These are phyloP conservation scores for Euryodendron excelsum DNA, from an alignment of 148 eudicot species.

Conservation along the genomic window DNA sequence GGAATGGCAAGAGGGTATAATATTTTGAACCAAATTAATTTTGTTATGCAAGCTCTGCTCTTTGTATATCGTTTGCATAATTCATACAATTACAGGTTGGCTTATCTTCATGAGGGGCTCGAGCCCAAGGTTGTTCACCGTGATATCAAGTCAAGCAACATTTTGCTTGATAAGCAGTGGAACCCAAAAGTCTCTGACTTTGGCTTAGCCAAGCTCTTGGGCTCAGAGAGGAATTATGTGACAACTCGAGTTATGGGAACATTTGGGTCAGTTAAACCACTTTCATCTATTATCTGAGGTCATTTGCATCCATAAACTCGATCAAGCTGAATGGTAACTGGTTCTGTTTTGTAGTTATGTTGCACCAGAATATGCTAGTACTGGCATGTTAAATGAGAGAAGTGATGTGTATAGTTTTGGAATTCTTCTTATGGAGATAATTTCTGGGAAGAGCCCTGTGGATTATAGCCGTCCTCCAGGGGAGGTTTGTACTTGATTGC, in stretches of 20 bases:
- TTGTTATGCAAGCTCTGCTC: not conserved
- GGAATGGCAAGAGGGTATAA: constrained; percentile 89
- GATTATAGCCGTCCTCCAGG: constrained; percentile 83
- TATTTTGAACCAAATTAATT: constrained; percentile 7
- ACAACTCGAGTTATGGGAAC: constrained; percentile 96
- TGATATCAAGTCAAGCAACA: constrained; percentile 87
- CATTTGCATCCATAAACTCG: not conserved
- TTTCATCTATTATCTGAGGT: not conserved
- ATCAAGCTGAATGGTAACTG: not conserved
- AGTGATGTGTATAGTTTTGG: constrained; percentile 94
- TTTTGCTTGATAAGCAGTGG: constrained; percentile 83
- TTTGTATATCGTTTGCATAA: not conserved
- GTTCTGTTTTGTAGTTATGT: constrained; percentile 59
- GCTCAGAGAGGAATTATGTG: constrained; percentile 68
- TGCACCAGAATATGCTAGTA: constrained; percentile 94
- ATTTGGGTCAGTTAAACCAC: constrained; percentile 57
- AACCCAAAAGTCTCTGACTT: constrained; percentile 81
- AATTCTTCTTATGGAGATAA: constrained; percentile 82
- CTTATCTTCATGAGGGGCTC: constrained; percentile 91
- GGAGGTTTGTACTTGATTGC: constrained; percentile 49
- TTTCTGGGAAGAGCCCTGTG: constrained; percentile 84
- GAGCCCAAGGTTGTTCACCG: constrained; percentile 95
- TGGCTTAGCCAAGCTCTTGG: constrained; percentile 86
- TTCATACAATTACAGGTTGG: constrained; percentile 45
- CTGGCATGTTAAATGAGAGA: constrained; percentile 91